These are phyloP conservation scores for Pseudogymnoascus sp. DNA, from an alignment of 2,329 filamentous ascomycete genomes.

Conservation along the genomic window DNA sequence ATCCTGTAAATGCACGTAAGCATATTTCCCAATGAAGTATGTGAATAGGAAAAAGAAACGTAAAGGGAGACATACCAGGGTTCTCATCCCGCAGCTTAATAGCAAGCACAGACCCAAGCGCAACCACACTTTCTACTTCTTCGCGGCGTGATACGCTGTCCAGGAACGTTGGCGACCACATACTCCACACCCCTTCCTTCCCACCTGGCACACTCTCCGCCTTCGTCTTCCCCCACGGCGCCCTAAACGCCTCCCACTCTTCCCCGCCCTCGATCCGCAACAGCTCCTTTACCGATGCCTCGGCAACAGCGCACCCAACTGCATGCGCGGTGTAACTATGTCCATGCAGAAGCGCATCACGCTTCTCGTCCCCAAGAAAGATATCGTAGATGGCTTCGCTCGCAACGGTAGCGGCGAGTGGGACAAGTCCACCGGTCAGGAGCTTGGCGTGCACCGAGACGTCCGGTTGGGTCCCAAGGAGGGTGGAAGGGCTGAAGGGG, in stretches of 20 bases:
- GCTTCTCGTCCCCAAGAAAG: slow-evolving; percentile 66
- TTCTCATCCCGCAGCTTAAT: slow-evolving; percentile 42
- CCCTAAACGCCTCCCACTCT: slow-evolving; percentile 48
- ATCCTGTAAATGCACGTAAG: slow-evolving; percentile 14
- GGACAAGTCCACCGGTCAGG: slow-evolving; percentile 70
- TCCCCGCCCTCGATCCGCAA: slow-evolving; percentile 46
- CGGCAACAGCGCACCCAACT: slow-evolving; percentile 69
- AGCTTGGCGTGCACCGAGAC: slow-evolving; percentile 78
- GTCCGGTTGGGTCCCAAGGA: slow-evolving; percentile 61
- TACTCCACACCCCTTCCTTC: slow-evolving; percentile 49
- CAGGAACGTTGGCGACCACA: slow-evolving; percentile 59
- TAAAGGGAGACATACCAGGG: slow-evolving; percentile 24
- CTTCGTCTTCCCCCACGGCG: slow-evolving; percentile 34
- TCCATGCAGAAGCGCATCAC: slow-evolving; percentile 71
- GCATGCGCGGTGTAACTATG: slow-evolving; percentile 84
- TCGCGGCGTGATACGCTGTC: slow-evolving; percentile 46
- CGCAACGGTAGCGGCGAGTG: slow-evolving; percentile 67
- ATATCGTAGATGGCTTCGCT: slow-evolving; percentile 64
- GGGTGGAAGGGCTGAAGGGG: slow-evolving; percentile 59
- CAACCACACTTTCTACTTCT: slow-evolving; percentile 58
- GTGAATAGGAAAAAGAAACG: not conserved
- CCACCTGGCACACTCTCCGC: not conserved
- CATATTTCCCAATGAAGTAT: not conserved
- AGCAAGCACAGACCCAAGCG: slow-evolving; percentile 66
- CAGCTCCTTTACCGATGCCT: slow-evolving; percentile 57